These are phyloP conservation scores for Trichoderma koningii DNA, from an alignment of 2,329 filamentous ascomycete species.

Conservation along the genomic window DNA sequence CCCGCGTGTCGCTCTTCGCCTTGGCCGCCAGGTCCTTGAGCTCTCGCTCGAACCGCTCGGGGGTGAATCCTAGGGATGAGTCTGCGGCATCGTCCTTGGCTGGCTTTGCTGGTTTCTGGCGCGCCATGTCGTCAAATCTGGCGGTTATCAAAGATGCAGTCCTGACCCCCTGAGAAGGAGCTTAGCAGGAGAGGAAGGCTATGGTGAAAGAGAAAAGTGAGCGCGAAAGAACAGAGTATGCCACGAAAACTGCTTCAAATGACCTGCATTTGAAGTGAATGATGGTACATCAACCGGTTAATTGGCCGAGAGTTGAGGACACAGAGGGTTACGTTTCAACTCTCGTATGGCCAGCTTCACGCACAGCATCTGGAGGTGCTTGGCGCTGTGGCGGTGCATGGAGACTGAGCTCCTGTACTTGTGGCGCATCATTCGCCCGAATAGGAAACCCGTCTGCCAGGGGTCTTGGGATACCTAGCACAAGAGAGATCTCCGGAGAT, in stretches of 20 bases:
- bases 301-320: neutral
- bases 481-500: neutral
- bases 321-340: conserved; percentile 29
- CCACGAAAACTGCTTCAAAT: conserved; percentile 34
- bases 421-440: conserved; percentile 8
- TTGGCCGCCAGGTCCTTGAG: conserved; percentile 54
- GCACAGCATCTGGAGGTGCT: conserved; percentile 10
- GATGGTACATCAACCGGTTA: conserved; percentile 25
- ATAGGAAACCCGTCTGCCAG: neutral
- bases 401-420: neutral
- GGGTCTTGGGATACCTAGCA: neutral
- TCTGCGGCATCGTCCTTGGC: conserved; percentile 7
- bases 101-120: neutral
- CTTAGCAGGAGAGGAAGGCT: neutral
- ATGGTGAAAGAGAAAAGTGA: neutral
- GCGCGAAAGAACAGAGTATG: neutral
- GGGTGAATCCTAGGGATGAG: conserved; percentile 45
- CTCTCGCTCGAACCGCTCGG: conserved; percentile 57
- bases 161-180: neutral
- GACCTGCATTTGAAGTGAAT: conserved; percentile 39
- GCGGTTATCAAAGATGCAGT: neutral
- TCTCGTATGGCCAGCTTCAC: neutral
- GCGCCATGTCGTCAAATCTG: conserved; percentile 2
- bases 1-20: conserved; percentile 39
- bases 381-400: conserved; percentile 21